phyloP scores from a whole-genome alignment of 2,329 filamentous ascomycete species.

The Sclerotinia sclerotiorum region DNA sequence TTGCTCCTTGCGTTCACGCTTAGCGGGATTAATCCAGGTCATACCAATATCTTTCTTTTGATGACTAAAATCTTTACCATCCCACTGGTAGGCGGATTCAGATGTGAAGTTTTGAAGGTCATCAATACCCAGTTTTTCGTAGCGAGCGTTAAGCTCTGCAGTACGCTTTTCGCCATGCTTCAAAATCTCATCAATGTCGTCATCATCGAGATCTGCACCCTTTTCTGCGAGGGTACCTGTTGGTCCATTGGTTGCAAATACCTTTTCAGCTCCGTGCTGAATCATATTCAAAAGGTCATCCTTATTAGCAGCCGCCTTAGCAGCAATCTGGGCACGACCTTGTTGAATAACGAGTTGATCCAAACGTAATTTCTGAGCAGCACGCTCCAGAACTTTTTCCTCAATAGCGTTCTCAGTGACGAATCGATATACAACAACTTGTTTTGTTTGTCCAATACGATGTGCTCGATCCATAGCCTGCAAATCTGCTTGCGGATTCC shows the following conservation, averaged over 20 bases:
- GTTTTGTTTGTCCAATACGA: conserved; percentile 97
- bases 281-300: conserved; percentile 98
- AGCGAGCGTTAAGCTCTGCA: conserved; percentile 85
- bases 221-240: conserved; percentile 60
- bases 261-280: conserved; percentile 93
- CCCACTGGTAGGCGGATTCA: conserved; percentile 98
- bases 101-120: conserved; percentile 97
- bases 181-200: conserved; percentile 88
- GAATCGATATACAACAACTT: conserved; percentile 94
- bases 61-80: conserved; percentile 91
- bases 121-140: conserved; percentile 95
- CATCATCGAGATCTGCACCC: conserved; percentile 68
- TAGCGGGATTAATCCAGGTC: conserved; percentile 96
- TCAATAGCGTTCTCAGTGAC: conserved; percentile 98
- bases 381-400: conserved; percentile 95
- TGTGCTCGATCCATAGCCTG: conserved; percentile 99
- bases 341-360: conserved; percentile 98
- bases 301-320: conserved; percentile 90
- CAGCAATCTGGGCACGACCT: conserved; percentile 85
- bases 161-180: conserved; percentile 85
- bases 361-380: conserved; percentile 91
- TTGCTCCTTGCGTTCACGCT: conserved; percentile 97
- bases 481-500: conserved; percentile 97
- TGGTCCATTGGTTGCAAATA: conserved; percentile 75
- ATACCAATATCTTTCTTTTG: conserved; percentile 90